These are phyloP conservation scores for Monosporozyma aerobia DNA, from an alignment of 805 yeast species.

Conservation along the genomic window DNA sequence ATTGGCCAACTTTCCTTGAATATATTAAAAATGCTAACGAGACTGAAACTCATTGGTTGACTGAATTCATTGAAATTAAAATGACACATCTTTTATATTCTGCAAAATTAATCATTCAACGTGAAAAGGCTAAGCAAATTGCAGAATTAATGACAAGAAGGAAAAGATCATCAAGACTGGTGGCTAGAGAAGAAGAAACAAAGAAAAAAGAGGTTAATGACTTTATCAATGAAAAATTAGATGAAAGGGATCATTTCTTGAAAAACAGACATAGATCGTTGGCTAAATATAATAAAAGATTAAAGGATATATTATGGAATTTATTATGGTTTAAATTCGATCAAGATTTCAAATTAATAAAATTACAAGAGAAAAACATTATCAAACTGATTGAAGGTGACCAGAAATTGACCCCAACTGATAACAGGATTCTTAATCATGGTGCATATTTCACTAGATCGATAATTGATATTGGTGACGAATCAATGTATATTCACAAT, in stretches of 20 bases:
- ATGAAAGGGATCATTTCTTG: slow-evolving; percentile 25
- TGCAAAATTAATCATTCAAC: slow-evolving; percentile 28
- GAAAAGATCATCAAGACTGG: slow-evolving; percentile 65
- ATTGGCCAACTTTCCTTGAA: slow-evolving; percentile 21
- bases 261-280: slow-evolving; percentile 20
- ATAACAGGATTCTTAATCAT: slow-evolving; percentile 7
- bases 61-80: slow-evolving; percentile 1
- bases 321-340: slow-evolving; percentile 25
- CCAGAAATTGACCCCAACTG: slow-evolving; percentile 6
- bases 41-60: slow-evolving; percentile 2
- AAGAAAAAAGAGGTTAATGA: slow-evolving; percentile 38
- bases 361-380: slow-evolving; percentile 9
- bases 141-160: slow-evolving; percentile 55
- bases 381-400: neutral
- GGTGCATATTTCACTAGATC: slow-evolving; percentile 6
- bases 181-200: slow-evolving; percentile 56
- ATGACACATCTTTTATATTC: slow-evolving; percentile 17
- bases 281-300: slow-evolving; percentile 17
- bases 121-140: slow-evolving; percentile 57
- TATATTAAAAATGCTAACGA: slow-evolving; percentile 7
- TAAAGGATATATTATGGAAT: slow-evolving; percentile 25
- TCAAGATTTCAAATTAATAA: slow-evolving; percentile 18
- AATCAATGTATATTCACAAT: neutral
- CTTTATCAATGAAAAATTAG: slow-evolving; percentile 28
- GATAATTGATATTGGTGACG: slow-evolving; percentile 2